phyloP scores from a whole-genome alignment of 331 rosid species.

The Cydonia oblonga region DNA sequence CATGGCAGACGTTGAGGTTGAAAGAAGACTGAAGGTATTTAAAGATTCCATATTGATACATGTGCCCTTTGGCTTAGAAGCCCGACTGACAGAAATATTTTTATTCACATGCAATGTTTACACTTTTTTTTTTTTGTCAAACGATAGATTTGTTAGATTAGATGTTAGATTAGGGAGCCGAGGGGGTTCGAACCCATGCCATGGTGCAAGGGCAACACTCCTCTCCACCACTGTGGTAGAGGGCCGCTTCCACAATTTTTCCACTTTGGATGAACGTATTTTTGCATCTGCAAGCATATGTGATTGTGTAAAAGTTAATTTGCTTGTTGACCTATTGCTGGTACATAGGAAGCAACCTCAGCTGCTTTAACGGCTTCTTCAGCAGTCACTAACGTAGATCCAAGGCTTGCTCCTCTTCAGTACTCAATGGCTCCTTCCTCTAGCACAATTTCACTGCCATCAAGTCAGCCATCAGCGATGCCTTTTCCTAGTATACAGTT shows the following conservation, averaged over 20 bases:
- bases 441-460: conserved; percentile 44
- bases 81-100: no score
- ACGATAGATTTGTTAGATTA: no score
- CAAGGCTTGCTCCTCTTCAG: conserved; percentile 57
- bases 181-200: no score
- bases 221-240: no score
- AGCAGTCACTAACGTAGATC: conserved; percentile 43
- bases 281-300: not conserved
- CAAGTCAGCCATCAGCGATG: conserved; percentile 41
- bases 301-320: not conserved
- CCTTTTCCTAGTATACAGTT: conserved; percentile 47
- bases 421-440: conserved; percentile 53
- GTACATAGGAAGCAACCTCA: conserved; percentile 51
- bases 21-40: conserved; percentile 75
- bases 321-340: not conserved
- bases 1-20: conserved; percentile 78
- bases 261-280: not conserved
- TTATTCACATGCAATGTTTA: not conserved
- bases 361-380: conserved; percentile 40
- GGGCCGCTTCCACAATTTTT: no score
- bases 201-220: no score
- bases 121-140: no score
- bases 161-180: no score
- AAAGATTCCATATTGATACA: not conserved
- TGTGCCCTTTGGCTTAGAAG: no score